Percentiles rank a stretch among this genome's conserved stretches.
These are phyloP conservation scores for Acanthochlamys bracteata DNA, from an alignment of 106 monocot genomes.

Conservation along the genomic window DNA sequence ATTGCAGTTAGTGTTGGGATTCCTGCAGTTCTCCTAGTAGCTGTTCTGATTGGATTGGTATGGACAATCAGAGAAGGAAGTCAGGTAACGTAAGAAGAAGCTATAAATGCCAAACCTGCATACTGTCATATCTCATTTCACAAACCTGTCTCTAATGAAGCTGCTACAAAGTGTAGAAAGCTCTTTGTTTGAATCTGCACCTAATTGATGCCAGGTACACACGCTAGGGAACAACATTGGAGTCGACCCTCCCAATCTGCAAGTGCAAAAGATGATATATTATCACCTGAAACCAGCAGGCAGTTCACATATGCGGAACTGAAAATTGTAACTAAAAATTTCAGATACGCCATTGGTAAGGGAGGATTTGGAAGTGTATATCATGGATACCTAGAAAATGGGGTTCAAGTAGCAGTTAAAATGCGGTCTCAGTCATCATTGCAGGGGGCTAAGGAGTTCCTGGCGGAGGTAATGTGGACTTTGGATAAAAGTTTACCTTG, in stretches of 20 bases:
- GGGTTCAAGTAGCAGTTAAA: constrained; percentile 27
- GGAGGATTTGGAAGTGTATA: constrained; percentile 38
- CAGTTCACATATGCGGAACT: constrained; percentile 27
- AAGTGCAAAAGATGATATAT: constrained; percentile 1
- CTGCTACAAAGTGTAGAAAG: no score
- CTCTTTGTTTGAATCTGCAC: no score
- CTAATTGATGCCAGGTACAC: neutral
- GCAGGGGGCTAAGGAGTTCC: neutral
- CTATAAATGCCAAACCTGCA: no score
- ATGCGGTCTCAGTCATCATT: no score
- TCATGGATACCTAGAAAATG: constrained; percentile 15
- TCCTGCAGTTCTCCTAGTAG: neutral
- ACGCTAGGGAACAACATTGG: constrained; percentile 5
- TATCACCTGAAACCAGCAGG: constrained; percentile 11
- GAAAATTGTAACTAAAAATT: constrained; percentile 29
- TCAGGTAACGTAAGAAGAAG: neutral
- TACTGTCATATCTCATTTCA: no score
- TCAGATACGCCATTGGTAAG: constrained; percentile 16
- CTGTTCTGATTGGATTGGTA: neutral
- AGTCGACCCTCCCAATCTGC: no score
- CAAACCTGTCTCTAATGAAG: no score
- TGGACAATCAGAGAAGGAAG: constrained; percentile 6
- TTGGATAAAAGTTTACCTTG: no score
- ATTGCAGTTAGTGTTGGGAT: constrained; percentile 1
- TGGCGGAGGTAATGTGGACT: no score